Evolutionary conservation across 495 filamentous ascomycete genomes (phyloP), one percentile per base, ranked within the genome.

Genomic region (Tetracladium setigerum): DNA sequence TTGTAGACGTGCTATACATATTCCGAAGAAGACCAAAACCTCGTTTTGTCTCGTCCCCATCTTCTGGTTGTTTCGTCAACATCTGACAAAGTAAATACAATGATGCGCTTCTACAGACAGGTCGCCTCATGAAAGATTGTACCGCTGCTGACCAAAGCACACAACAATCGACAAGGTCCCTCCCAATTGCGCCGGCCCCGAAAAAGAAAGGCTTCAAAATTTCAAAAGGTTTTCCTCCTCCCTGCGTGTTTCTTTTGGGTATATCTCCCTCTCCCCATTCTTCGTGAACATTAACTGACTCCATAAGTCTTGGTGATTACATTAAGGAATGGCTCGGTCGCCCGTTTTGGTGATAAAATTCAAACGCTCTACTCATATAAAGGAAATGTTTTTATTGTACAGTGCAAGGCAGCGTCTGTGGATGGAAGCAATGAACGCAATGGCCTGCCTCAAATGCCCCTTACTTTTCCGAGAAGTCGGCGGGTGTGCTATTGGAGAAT

Each of bases 401-500:
- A 50, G 39, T 27, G 22, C 22, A 3, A 27, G 22, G 22, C n/a
- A 27, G 22, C 3, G 22, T 27, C 3, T 27, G 22, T 27, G 22
- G 22, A 27, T 27, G 22, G 22, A 27, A 27, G 22, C 22, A 27
- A 27, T 3, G 7, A 27, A 27, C 7, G 22, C 7, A 3, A 27
- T 27, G 3, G 22, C 22, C 7, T 27, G 22, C 22, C 22, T 3
- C 3, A 27, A 44, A 50, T 17, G 44, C 17, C 36, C 15, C 14
- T 39, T 45, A 55, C 34, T 59, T 59, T 31, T 59, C 53, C 10
- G 53, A 47, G 34, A 59, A 59, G 45, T 60, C 57, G 16, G 53
- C 54, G 14, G 50, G 15, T 11, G 57, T 60, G n/a, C 47, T 53
- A 35, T 60, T 53, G 22, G 53, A 54, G 47, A 60, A 60, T 44